Conservation (phyloP, 768 basidiomycete species). For the Phanerochaete sordida region DNA sequence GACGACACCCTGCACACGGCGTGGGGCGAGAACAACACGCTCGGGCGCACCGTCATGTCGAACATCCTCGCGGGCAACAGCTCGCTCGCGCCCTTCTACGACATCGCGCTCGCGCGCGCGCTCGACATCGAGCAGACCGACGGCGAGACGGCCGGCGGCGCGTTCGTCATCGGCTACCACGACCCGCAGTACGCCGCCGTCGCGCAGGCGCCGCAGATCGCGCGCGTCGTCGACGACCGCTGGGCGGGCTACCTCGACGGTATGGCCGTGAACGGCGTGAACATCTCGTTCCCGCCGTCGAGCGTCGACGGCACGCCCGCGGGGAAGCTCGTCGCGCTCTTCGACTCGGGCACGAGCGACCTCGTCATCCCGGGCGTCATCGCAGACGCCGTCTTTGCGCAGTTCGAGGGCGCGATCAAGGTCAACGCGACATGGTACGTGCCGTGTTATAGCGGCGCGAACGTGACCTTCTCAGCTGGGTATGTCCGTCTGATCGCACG, state of each 20-base stretch:
- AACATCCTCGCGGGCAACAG: constrained; percentile 20
- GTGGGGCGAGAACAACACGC: constrained; percentile 12
- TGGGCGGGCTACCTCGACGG: constrained; percentile 28
- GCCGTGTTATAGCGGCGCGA: constrained; percentile 26
- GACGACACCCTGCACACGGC: neutral
- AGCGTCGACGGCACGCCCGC: neutral
- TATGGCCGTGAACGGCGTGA: constrained; percentile 44
- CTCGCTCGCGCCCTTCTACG: constrained; percentile 17
- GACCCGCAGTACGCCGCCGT: constrained; percentile 14
- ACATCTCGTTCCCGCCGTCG: constrained; percentile 31
- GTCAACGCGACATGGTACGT: constrained; percentile 17
- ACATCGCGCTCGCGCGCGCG: constrained; percentile 20
- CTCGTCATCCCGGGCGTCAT: constrained; percentile 19
- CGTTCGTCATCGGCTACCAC: constrained; percentile 23
- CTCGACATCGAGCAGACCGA: constrained; percentile 6
- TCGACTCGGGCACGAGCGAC: constrained; percentile 26
- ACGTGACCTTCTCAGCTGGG: constrained; percentile 28
- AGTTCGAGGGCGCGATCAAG: constrained; percentile 18
- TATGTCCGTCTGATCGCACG: neutral
- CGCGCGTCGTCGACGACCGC: constrained; percentile 39
- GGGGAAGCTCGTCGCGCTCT: constrained; percentile 19
- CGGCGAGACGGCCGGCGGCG: constrained; percentile 16
- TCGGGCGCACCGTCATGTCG: constrained; percentile 18
- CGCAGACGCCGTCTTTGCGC: constrained; percentile 16
- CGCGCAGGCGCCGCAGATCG: constrained; percentile 16